Evolutionary conservation across 352 stramenopile genomes (phyloP).

Genomic region (Phytophthora ramorum): DNA sequence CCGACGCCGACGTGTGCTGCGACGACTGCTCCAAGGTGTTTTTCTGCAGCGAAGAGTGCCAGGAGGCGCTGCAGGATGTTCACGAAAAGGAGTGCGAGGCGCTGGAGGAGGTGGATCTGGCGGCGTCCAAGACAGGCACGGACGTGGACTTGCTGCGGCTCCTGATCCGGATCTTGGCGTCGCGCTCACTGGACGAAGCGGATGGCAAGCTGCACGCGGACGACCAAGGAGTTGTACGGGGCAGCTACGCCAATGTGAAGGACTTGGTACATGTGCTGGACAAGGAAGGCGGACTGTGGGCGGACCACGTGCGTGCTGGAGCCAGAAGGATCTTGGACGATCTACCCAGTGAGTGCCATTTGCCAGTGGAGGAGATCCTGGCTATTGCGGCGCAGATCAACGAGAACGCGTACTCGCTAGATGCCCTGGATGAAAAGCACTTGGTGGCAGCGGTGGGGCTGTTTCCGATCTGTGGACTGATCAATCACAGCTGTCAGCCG

Average conservation of each 20-base stretch:
- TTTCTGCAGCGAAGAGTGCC: conserved; percentile 58
- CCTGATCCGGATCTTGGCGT: conserved; percentile 48
- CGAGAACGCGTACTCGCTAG: conserved; percentile 59
- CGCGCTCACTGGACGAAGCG: conserved; percentile 28
- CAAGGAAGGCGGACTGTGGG: conserved; percentile 35
- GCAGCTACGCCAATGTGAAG: conserved; percentile 46
- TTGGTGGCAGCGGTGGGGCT: conserved; percentile 49
- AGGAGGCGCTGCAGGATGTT: conserved; percentile 37
- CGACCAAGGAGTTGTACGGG: conserved; percentile 21
- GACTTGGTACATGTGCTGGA: conserved; percentile 50
- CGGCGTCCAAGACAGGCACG: conserved; percentile 43
- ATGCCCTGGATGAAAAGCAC: conserved; percentile 46
- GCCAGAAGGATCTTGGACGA: conserved; percentile 42
- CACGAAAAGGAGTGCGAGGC: conserved; percentile 55
- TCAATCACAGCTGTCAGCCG: conserved; percentile 60
- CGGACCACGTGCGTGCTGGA: conserved; percentile 38
- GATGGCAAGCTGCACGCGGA: conserved; percentile 30
- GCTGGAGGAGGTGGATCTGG: conserved; percentile 54
- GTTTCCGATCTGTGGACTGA: conserved; percentile 50
- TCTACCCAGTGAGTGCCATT: conserved; percentile 40
- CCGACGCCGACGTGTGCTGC: conserved; percentile 57
- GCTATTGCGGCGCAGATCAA: conserved; percentile 58
- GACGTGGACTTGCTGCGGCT: conserved; percentile 54
- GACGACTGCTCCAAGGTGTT: conserved; percentile 58
- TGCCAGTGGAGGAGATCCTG: conserved; percentile 53